A percentile compares a stretch with the other conserved stretches of the same genome.
These are phyloP conservation scores for Trichoderma simmonsii DNA, from an alignment of 2,329 filamentous ascomycete genomes.

Conservation along the genomic window DNA sequence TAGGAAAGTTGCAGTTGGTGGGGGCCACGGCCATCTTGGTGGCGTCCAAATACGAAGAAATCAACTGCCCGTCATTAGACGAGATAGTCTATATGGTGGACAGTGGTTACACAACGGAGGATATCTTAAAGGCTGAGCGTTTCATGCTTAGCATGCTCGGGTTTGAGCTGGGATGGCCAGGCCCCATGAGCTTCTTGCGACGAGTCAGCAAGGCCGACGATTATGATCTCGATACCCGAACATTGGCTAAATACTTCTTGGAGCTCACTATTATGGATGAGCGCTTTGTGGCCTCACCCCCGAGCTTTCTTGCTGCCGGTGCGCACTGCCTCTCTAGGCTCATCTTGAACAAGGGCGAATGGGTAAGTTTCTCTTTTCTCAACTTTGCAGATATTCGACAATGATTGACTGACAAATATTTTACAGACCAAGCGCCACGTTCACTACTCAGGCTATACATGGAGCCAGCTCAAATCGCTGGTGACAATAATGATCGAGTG, in stretches of 20 bases:
- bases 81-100: constrained; percentile 99
- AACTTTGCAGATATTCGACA: background rate
- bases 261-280: constrained; percentile 98
- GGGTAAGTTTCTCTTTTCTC: constrained; percentile 60
- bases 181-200: constrained; percentile 96
- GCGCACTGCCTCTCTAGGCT: constrained; percentile 88
- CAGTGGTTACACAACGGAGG: constrained; percentile 79
- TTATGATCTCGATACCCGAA: constrained; percentile 92
- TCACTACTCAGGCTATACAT: constrained; percentile 92
- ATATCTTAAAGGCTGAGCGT: constrained; percentile 93
- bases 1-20: constrained; percentile 92
- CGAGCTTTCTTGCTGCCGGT: constrained; percentile 86
- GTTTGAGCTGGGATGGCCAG: constrained; percentile 97
- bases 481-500: constrained; percentile 81
- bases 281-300: constrained; percentile 86
- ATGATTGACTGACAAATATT: background rate
- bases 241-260: constrained; percentile 94
- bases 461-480: constrained; percentile 73
- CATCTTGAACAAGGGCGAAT: constrained; percentile 86
- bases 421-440: constrained; percentile 73
- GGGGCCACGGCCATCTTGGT: constrained; percentile 94
- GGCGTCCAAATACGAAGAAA: constrained; percentile 97
- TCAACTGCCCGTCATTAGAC: constrained; percentile 90
- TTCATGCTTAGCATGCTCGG: constrained; percentile 98
- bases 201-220: constrained; percentile 98